Conservation (phyloP, 2,329 filamentous ascomycete species). For the Penicillium italicum region DNA sequence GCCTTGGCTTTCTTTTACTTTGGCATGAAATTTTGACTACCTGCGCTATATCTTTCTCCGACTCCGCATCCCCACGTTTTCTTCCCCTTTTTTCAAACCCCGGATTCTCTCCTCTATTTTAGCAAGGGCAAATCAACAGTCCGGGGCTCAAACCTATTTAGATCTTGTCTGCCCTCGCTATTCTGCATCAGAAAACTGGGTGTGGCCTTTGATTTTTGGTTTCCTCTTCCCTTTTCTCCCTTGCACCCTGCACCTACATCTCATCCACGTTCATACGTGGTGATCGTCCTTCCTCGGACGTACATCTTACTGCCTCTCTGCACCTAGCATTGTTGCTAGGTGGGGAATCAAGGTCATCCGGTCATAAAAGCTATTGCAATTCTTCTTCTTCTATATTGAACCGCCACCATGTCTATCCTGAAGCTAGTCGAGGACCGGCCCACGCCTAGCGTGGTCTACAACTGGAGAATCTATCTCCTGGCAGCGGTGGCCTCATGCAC, state of each 20-base stretch:
- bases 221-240: not conserved
- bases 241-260: not conserved
- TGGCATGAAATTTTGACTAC: not conserved
- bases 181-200: not conserved
- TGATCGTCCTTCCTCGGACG: slow-evolving; percentile 6
- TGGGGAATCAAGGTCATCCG: slow-evolving; percentile 3
- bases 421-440: slow-evolving; percentile 47
- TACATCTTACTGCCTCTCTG: slow-evolving; percentile 10
- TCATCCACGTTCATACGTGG: not conserved
- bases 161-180: slow-evolving; percentile 10
- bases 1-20: slow-evolving; percentile 3
- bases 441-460: slow-evolving; percentile 57
- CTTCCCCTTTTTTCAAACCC: slow-evolving; percentile 13
- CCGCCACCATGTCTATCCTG: slow-evolving; percentile 38
- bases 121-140: slow-evolving; percentile 2
- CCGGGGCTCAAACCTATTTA: slow-evolving; percentile 21
- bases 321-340: slow-evolving; percentile 7
- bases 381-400: not conserved
- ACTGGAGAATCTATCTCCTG: slow-evolving; percentile 56
- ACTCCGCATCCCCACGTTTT: slow-evolving; percentile 16
- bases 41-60: slow-evolving; percentile 22
- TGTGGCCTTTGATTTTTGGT: slow-evolving; percentile 6
- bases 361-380: not conserved
- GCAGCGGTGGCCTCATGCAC: slow-evolving; percentile 55
- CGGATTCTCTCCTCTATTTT: slow-evolving; percentile 14